Conservation (phyloP, 495 filamentous ascomycete genomes). For the Penicillium pancosmium region DNA sequence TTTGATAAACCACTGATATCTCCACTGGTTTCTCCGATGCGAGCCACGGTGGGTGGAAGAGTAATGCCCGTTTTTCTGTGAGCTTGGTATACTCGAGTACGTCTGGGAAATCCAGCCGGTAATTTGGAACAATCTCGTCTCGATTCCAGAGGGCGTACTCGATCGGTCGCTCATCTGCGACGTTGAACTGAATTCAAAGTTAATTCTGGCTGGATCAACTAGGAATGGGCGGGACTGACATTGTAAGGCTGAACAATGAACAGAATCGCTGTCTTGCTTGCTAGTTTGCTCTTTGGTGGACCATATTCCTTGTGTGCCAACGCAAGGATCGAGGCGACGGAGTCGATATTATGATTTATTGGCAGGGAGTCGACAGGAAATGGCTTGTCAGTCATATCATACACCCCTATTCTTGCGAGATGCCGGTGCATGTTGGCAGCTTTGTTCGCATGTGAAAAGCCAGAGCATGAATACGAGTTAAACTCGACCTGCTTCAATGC, state of each 20-base stretch:
- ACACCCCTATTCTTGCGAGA: conserved; percentile 27
- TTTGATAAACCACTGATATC: conserved; percentile 78
- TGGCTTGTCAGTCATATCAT: conserved; percentile 13
- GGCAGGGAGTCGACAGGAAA: conserved; percentile 55
- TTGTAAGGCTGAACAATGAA: conserved; percentile 81
- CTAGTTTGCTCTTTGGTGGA: conserved; percentile 29
- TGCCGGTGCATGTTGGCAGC: conserved; percentile 68
- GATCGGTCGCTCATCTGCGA: conserved; percentile 72
- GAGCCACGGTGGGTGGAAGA: conserved; percentile 69
- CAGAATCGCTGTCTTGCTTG: conserved; percentile 53
- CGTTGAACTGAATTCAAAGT: conserved; percentile 57
- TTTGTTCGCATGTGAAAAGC: conserved; percentile 60
- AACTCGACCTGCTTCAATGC: conserved; percentile 87
- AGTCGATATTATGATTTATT: conserved; percentile 59
- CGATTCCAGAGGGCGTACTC: conserved; percentile 50
- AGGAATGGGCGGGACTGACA: conserved; percentile 11
- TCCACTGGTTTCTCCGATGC: conserved; percentile 56
- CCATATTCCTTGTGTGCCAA: conserved; percentile 70
- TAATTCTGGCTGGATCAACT: background rate
- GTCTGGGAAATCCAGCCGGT: conserved; percentile 64
- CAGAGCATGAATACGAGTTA: conserved; percentile 87
- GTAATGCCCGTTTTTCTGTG: conserved; percentile 59
- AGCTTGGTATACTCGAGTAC: conserved; percentile 64
- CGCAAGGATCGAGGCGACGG: conserved; percentile 64
- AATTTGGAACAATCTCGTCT: conserved; percentile 47